Percentiles rank a stretch among this genome's conserved stretches.
Evolutionary conservation across 108 stramenopile genomes (phyloP).

Genomic region (Pseudonitzschia pungens): DNA sequence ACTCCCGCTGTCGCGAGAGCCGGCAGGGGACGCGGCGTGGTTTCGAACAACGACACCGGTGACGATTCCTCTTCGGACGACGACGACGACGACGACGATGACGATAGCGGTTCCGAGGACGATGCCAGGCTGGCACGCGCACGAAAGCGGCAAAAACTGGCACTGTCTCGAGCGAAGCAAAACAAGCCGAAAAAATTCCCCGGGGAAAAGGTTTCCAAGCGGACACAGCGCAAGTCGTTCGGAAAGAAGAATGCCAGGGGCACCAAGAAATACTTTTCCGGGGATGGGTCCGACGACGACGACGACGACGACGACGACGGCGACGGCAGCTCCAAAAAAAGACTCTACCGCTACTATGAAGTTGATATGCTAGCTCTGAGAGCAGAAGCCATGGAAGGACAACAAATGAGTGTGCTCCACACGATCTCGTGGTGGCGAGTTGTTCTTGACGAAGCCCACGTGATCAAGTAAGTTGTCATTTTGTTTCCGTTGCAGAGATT

Average conservation of each 20-base stretch:
- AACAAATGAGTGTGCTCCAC: constrained; percentile 74
- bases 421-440: constrained; percentile 92
- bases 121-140: constrained; percentile 16
- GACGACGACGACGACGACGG: constrained; percentile 31
- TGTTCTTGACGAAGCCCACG: constrained; percentile 94
- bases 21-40: neutral
- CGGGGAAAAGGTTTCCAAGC: constrained; percentile 13
- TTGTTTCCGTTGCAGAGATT: constrained; percentile 32
- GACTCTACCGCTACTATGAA: no score
- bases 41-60: neutral
- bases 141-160: constrained; percentile 38
- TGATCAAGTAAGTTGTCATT: constrained; percentile 67
- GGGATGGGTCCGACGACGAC: constrained; percentile 33
- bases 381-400: constrained; percentile 77
- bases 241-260: constrained; percentile 39
- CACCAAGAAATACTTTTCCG: constrained; percentile 38
- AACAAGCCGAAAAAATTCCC: constrained; percentile 50
- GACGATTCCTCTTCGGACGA: constrained; percentile 13
- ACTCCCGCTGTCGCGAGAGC: neutral
- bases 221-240: constrained; percentile 16
- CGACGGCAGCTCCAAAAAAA: no score
- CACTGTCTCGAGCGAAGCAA: constrained; percentile 45
- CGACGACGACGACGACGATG: no score
- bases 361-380: constrained; percentile 38
- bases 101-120: constrained; percentile 27